These are phyloP conservation scores for Rhynchospora breviuscula DNA, from an alignment of 176 grass and related monocot genomes.

Conservation along the genomic window DNA sequence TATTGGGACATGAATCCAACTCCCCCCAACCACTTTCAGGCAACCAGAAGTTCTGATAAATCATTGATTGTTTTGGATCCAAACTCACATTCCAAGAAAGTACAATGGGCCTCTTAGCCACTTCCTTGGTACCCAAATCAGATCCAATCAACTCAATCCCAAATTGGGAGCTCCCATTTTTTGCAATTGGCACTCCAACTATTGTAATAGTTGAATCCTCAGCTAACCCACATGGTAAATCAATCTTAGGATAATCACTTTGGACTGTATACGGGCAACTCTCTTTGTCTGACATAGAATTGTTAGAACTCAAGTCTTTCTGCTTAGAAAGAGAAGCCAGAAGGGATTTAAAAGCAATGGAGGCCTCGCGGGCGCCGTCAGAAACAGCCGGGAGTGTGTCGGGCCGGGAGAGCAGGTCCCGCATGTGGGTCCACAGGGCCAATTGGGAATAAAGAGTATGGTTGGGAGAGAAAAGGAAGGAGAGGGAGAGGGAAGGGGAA, in stretches of 20 bases:
- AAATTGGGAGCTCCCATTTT: constrained; percentile 44
- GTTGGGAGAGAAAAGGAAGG: constrained; percentile 44
- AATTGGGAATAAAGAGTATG: constrained; percentile 30
- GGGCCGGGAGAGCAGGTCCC: constrained; percentile 54
- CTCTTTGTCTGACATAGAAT: neutral
- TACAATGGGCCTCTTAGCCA: constrained; percentile 30
- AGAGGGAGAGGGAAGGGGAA: constrained; percentile 36
- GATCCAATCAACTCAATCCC: constrained; percentile 53
- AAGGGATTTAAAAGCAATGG: constrained; percentile 45
- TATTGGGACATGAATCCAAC: constrained; percentile 52
- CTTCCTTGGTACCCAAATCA: neutral
- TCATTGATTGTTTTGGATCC: constrained; percentile 29
- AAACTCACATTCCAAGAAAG: constrained; percentile 69
- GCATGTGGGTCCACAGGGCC: constrained; percentile 55
- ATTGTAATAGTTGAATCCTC: constrained; percentile 61
- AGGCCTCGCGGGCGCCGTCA: constrained; percentile 52
- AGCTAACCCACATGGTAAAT: constrained; percentile 56
- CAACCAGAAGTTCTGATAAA: constrained; percentile 70
- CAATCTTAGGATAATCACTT: constrained; percentile 21
- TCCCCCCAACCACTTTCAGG: constrained; percentile 37
- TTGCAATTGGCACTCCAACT: constrained; percentile 37
- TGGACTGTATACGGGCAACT: constrained; percentile 38
- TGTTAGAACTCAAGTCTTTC: neutral
- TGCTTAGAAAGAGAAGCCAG: constrained; percentile 14
- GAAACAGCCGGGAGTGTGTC: constrained; percentile 56